Percentiles rank a stretch among this genome's conserved stretches.
These are phyloP conservation scores for Amauroascus niger DNA, from an alignment of 2,329 filamentous ascomycete genomes.

Conservation along the genomic window DNA sequence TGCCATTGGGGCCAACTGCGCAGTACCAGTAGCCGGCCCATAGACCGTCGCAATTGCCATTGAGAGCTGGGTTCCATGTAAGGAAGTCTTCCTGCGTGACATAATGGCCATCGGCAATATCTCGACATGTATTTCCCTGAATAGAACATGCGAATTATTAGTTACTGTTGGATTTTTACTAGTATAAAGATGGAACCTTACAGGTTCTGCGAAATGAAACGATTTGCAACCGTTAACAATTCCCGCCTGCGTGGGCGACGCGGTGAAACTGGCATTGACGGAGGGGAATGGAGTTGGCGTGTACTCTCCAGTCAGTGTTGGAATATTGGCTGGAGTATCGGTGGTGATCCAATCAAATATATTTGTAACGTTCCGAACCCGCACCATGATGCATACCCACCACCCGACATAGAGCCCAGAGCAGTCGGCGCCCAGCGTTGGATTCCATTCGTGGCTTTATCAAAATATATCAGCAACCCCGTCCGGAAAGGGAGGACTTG, in stretches of 20 bases:
- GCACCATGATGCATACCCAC: constrained; percentile 12
- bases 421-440: constrained; percentile 8
- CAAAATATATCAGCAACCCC: neutral
- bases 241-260: constrained; percentile 6
- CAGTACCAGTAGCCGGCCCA: constrained; percentile 11
- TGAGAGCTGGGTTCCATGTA: constrained; percentile 10
- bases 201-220: constrained; percentile 3
- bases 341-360: constrained; percentile 2
- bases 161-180: neutral
- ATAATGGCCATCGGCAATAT: neutral
- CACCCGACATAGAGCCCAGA: constrained; percentile 19
- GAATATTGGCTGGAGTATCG: neutral
- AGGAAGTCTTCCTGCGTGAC: constrained; percentile 10
- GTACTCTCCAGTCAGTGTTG: constrained; percentile 6
- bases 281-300: constrained; percentile 6
- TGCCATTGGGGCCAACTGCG: neutral
- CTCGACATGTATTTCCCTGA: constrained; percentile 4
- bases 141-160: neutral
- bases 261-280: constrained; percentile 9
- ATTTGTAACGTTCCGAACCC: neutral
- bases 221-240: neutral
- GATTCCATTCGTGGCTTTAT: constrained; percentile 13
- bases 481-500: neutral
- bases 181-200: neutral
- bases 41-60: constrained; percentile 6